Base-by-base conservation (phyloP, 768 basidiomycete species). In the Boletus pseudopeckii region DNA sequence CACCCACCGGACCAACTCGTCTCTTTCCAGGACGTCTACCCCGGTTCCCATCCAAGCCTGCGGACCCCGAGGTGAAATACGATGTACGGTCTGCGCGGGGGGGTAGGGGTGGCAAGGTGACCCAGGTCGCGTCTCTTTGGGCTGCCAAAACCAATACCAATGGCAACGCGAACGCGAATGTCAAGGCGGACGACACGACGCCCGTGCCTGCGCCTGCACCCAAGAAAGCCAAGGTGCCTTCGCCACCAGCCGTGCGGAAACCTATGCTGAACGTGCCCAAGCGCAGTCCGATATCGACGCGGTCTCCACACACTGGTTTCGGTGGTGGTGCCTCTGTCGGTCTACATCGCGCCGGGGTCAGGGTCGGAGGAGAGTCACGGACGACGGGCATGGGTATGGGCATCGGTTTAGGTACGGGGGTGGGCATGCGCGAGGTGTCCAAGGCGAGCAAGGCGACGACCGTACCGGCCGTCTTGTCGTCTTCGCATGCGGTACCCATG, bases 61-160 rank as follows among this genome's bases (percentile, higher is more conserved):
- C 60, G 4, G 80, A 83, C 55, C 73, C 79, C 0, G 85, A 83
- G 48, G 77, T 75, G 20, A 85, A 83, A 53, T 90, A 90, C 62
- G 83, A 91, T 62, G 69, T 89, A 24, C 82, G 85, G 13, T 90
- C 88, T 36, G 88, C 88, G 5, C 78, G 89, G 20, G 88, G 90
- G 5, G 90, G 90, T 2, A 74, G 79, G 40, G 90, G 90, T 3
- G 90, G 89, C 13, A 78, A 80, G 49, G 90, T 91, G 15, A 76
- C 87, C 3, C 75, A 88, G 5, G 86, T 90, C 1, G 82, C 86
- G 0, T 80, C 88, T 2, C 72, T 92, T 22, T 92, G 89, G 88
- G 81, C 86, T 3, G 72, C 82, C 34, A 81, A 76, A n/a, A 75
- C 74, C 24, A 63, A 42, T 3, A 30, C 22, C 8, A 47, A 44